Base-by-base conservation (phyloP, 176 grass and related monocot genomes). In the Zoysia pacifica region DNA sequence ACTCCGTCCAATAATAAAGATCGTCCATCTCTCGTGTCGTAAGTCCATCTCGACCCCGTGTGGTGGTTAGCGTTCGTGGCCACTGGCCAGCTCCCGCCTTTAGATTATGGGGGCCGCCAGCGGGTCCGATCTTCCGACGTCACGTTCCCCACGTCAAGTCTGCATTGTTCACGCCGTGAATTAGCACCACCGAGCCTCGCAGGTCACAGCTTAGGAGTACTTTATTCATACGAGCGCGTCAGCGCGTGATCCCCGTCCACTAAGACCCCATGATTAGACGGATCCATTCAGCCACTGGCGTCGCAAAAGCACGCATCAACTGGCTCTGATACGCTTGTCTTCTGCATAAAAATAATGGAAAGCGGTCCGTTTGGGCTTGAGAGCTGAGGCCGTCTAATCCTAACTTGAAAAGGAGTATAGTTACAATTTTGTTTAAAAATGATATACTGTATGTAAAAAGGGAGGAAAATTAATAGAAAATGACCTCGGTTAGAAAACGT, bases 31-130 rank as follows among this genome's bases (percentile, higher is more conserved):
- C 48, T 20, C 76, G 82, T 63, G 28, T 53, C 70, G 69, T 54
- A 54, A 54, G 52, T 14, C 41, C 15, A 3, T n/a, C 19, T 28
- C 28, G 28, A 28, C 61, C 46, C 51, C 36, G 70, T 11, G 12
- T 58, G 48, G 82, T 81, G 71, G 82, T 45, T 89, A 88, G 55
- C 65, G 63, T 84, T 76, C 54, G 72, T 64, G 81, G 70, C 81
- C 81, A 84, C 76, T 65, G 41, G 78, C 45, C 4, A 5, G 6
- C 58, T 9, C 20, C n/a, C 19, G 45, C 56, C 73, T 84, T 55
- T 53, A 14, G 11, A n/a, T 51, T 42, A 58, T 5, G 41, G 44
- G 48, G 14, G 13, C 65, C 1, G 18, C 45, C 61, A 83, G 28
- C 69, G n/a, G 52, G 52, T 46, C 61, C 66, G 18, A 87, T 73